Evolutionary conservation across 495 filamentous ascomycete species (phyloP).

Genomic region (Pseudomonodictys pantanalensis): DNA sequence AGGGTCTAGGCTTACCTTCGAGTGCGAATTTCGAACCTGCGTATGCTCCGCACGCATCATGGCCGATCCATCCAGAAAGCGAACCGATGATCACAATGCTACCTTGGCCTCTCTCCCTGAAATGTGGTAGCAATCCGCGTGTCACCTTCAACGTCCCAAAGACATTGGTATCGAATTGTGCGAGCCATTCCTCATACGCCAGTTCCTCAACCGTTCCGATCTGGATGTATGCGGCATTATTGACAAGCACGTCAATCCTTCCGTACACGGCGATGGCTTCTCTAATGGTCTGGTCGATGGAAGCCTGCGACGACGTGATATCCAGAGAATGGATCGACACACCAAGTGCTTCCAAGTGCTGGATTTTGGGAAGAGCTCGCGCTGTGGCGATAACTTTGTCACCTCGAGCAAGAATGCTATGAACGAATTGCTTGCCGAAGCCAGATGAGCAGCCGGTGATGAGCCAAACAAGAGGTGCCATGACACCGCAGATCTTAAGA

Average conservation of each 20-base stretch:
- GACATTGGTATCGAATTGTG: conserved; percentile 36
- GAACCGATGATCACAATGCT: conserved; percentile 33
- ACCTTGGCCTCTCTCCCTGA: conserved; percentile 22
- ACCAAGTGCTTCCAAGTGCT: conserved; percentile 9
- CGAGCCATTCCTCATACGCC: conserved; percentile 22
- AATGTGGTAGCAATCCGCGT: conserved; percentile 29
- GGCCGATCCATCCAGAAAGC: conserved; percentile 22
- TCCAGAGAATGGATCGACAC: conserved; percentile 11
- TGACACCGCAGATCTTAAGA: too few relatives aligned
- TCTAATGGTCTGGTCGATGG: conserved; percentile 4
- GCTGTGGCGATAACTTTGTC: conserved; percentile 45
- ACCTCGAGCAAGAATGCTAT: conserved; percentile 39
- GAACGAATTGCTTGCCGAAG: conserved; percentile 42
- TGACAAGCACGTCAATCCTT: conserved; percentile 31
- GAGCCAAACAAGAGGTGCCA: conserved; percentile 34
- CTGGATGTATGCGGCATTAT: conserved; percentile 31
- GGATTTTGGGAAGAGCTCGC: conserved; percentile 31
- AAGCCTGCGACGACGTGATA: conserved; percentile 5
- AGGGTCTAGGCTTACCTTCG: conserved; percentile 33
- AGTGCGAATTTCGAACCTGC: conserved; percentile 35
- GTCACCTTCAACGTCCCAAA: conserved; percentile 33
- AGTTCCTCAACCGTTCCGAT: conserved; percentile 22
- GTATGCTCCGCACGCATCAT: conserved; percentile 10
- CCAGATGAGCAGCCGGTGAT: conserved; percentile 44
- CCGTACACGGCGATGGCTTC: conserved; percentile 8